Evolutionary conservation across 805 yeast species (phyloP), one percentile per base, ranked within the genome.

Genomic region (Barnettozyma vustinii): DNA sequence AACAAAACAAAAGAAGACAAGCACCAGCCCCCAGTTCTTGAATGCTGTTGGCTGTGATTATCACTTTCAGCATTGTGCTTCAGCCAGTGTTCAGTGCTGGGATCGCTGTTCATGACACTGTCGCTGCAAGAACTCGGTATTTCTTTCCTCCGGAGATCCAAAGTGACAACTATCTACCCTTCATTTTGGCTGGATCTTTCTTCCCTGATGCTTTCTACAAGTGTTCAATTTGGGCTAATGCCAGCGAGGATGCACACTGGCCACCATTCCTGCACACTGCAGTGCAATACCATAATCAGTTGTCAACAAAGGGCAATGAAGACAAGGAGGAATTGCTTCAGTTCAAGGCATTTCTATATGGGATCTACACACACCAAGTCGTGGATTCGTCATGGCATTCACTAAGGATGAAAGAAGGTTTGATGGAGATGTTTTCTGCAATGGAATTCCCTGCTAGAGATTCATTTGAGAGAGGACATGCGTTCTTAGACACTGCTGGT

Each of bases 381-480:
- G 71, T 82, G 3, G 89, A 84, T 55, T 74, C 80, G 0, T 70
- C 82, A 23, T 83, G 89, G 89, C 90, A 83, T 60, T 81, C 87
- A 0, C 60, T 81, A 6, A 68, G 77, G 3, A 61, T 79, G 30
- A 62, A 70, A 13, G 75, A 79, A 51, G 89, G 90, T 0, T 56
- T 84, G n/a, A 61, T 84, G 35, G 61, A 69, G 36, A 73, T 73
- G 56, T 54, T 83, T 49, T 68, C 81, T 0, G 68, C 67, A 21
- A 61, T 73, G 30, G 89, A 84, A 50, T 84, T 82, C 57, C 70
- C 65, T 48, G 83, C 81, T 0, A 73, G 75, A 50, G 55, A 59
- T 15, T 40, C 43, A 3, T 40, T 35, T 16, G 62, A 67, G 2
- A 55, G 59, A 2, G 87, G 87, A 0, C 89, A 84, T 55, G 53